phyloP scores from a whole-genome alignment of 83 land plant genomes.

The Picea abies region DNA sequence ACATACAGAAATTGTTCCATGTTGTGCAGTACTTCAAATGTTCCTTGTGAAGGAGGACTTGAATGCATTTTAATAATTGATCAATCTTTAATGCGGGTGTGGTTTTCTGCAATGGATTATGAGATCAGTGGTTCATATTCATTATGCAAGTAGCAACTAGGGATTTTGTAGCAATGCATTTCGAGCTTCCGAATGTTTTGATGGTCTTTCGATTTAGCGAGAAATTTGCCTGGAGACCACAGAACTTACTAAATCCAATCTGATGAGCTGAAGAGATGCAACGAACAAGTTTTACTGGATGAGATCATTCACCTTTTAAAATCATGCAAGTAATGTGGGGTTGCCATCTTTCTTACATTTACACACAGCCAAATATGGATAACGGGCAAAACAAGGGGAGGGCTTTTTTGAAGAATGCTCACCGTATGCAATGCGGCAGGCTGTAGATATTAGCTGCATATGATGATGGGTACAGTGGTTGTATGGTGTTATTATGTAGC shows the following conservation, averaged over 20 bases:
- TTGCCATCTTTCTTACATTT: no score
- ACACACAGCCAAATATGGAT: no score
- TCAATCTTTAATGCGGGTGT: not conserved
- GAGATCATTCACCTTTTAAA: no score
- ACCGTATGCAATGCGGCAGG: no score
- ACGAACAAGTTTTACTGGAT: no score
- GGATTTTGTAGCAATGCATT: not conserved
- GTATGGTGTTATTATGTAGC: no score
- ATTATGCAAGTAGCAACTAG: not conserved
- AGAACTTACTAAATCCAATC: not conserved
- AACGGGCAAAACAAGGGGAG: no score
- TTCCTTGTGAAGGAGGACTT: conserved; percentile 8
- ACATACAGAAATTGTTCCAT: not conserved
- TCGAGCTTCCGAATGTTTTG: not conserved
- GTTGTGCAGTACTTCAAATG: not conserved
- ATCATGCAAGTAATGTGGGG: no score
- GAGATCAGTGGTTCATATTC: not conserved
- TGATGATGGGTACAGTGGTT: no score
- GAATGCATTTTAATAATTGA: not conserved
- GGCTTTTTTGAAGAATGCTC: no score
- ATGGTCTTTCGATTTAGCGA: not conserved
- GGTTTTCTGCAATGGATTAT: not conserved
- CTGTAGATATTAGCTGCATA: no score
- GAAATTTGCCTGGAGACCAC: not conserved
- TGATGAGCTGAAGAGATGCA: no score